Evolutionary conservation across 352 stramenopile genomes (phyloP).

Genomic region (Pythium pyrilobum): DNA sequence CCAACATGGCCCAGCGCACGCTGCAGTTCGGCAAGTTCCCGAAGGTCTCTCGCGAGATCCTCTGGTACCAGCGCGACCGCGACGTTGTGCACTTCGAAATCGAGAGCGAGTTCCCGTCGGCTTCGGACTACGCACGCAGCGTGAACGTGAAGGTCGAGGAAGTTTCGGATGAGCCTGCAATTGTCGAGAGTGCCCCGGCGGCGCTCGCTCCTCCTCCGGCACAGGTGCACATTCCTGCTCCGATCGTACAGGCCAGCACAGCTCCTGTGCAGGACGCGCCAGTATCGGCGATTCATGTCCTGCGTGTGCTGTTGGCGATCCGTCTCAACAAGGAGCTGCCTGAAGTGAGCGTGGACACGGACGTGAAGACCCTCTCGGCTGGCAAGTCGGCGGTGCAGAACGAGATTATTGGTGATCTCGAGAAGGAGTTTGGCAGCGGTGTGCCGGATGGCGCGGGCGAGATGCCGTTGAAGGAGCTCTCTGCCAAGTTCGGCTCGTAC

Average conservation of each 20-base stretch:
- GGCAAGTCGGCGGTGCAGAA: conserved; percentile 88
- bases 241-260: conserved; percentile 17
- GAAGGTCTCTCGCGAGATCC: conserved; percentile 47
- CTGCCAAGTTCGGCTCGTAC: conserved; percentile 64
- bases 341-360: conserved; percentile 65
- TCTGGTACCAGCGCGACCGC: conserved; percentile 83
- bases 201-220: conserved; percentile 23
- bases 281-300: conserved; percentile 54
- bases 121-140: conserved; percentile 51
- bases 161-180: conserved; percentile 1
- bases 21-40: conserved; percentile 66
- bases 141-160: conserved; percentile 18
- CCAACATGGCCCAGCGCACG: conserved; percentile 80
- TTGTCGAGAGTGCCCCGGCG: conserved; percentile 9
- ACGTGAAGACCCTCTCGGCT: conserved; percentile 74
- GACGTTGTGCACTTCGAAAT: conserved; percentile 78
- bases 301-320: conserved; percentile 71
- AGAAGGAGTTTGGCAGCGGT: conserved; percentile 78
- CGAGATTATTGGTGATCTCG: conserved; percentile 83
- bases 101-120: conserved; percentile 56
- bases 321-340: conserved; percentile 67
- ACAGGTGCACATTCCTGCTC: conserved; percentile 20
- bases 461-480: conserved; percentile 66
- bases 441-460: conserved; percentile 69
- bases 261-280: conserved; percentile 48